phyloP scores from a whole-genome alignment of 129 eudicot species.

The Chrysanthemum seticuspe region DNA sequence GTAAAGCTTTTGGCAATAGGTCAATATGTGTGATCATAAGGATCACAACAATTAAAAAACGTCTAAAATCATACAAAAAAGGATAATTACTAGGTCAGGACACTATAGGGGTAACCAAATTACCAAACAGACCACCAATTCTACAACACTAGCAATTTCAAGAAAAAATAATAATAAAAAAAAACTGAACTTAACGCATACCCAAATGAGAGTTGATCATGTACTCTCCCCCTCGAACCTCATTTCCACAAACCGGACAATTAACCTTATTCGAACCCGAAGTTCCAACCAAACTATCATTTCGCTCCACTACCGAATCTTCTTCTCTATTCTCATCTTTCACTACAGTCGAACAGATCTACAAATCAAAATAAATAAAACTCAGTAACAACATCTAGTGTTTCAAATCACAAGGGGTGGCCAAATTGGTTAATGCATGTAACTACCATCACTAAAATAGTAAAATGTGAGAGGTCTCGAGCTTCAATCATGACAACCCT shows the following conservation, averaged over 20 bases:
- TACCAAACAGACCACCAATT: background rate
- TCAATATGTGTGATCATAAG: no score
- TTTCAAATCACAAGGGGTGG: no score
- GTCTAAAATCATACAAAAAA: no score
- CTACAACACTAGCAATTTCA: background rate
- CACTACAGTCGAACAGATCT: conserved; percentile 35
- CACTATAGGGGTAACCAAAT: background rate
- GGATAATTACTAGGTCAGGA: background rate
- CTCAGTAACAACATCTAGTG: no score
- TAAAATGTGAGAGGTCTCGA: no score
- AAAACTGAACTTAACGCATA: conserved; percentile 14
- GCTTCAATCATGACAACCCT: no score
- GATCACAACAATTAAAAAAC: no score
- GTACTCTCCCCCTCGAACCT: conserved; percentile 54
- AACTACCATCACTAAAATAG: no score
- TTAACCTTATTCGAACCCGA: conserved; percentile 41
- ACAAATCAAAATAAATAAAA: background rate
- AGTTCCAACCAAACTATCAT: conserved; percentile 10
- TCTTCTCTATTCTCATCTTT: conserved; percentile 38
- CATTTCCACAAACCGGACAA: conserved; percentile 75
- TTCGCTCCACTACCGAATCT: conserved; percentile 7
- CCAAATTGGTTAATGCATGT: no score
- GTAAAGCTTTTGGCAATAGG: no score
- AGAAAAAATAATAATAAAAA: background rate
- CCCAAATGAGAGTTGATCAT: conserved; percentile 82